These are phyloP conservation scores for Cryoendolithus antarcticus DNA, from an alignment of 2,329 filamentous ascomycete species.

Conservation along the genomic window DNA sequence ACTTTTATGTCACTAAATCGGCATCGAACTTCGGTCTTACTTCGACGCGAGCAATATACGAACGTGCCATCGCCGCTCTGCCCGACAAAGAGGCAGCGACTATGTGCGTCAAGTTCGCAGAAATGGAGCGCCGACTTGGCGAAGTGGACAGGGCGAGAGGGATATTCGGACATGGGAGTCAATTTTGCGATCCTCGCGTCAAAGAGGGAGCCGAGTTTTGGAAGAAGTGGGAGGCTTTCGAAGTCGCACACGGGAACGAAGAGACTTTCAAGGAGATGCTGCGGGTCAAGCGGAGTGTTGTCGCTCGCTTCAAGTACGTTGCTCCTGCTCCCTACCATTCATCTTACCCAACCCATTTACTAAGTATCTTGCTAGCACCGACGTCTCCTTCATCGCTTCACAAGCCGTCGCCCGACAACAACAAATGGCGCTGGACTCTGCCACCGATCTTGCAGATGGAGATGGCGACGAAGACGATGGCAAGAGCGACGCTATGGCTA, in stretches of 20 bases:
- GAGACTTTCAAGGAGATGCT: constrained; percentile 99
- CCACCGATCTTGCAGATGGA: constrained; percentile 20
- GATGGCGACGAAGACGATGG: constrained; percentile 32
- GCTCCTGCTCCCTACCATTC: not conserved
- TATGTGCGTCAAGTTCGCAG: constrained; percentile 98
- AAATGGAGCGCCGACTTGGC: constrained; percentile 84
- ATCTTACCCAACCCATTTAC: constrained; percentile 14
- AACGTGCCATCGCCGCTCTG: constrained; percentile 84
- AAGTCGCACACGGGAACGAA: constrained; percentile 95
- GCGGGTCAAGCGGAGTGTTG: constrained; percentile 90
- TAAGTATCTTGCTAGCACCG: constrained; percentile 45
- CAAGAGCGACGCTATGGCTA: constrained; percentile 72
- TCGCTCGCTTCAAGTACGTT: constrained; percentile 82
- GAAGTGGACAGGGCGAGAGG: constrained; percentile 91
- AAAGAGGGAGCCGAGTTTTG: constrained; percentile 65
- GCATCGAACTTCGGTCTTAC: constrained; percentile 95
- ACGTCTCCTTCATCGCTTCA: constrained; percentile 95
- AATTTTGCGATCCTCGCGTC: constrained; percentile 92
- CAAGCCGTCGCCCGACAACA: constrained; percentile 79
- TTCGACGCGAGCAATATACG: constrained; percentile 90
- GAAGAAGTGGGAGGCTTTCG: constrained; percentile 94
- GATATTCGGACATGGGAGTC: constrained; percentile 91
- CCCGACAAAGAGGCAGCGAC: constrained; percentile 87
- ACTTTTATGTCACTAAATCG: constrained; percentile 98
- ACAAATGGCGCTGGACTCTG: constrained; percentile 17